phyloP scores from a whole-genome alignment of 768 basidiomycete genomes.

The Melanogaster broomeanus region DNA sequence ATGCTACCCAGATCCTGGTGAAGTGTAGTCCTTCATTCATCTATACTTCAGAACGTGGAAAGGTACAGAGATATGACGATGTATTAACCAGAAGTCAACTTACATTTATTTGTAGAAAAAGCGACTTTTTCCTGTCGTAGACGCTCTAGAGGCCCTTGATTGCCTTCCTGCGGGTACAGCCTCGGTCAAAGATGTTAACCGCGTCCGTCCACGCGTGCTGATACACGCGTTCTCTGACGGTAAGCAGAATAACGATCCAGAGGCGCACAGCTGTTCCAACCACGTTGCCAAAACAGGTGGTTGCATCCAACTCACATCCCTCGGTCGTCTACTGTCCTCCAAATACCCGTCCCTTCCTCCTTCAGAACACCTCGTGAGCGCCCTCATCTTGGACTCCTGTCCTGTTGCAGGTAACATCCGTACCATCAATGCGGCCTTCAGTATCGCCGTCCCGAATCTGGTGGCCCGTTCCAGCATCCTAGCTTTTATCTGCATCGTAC shows the following conservation, averaged over 20 bases:
- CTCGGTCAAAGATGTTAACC: neutral
- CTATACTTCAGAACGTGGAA: slow-evolving; percentile 10
- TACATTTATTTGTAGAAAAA: slow-evolving; percentile 11
- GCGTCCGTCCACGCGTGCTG: slow-evolving; percentile 21
- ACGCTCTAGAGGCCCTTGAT: slow-evolving; percentile 23
- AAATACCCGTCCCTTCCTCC: slow-evolving; percentile 15
- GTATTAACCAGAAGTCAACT: neutral
- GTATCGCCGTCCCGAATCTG: slow-evolving; percentile 22
- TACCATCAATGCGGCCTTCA: slow-evolving; percentile 21
- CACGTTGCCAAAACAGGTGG: slow-evolving; percentile 20
- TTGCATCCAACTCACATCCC: slow-evolving; percentile 17
- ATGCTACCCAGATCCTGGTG: slow-evolving; percentile 28
- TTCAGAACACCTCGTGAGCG: slow-evolving; percentile 6
- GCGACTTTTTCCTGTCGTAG: slow-evolving; percentile 20
- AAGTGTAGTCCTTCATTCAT: slow-evolving; percentile 22
- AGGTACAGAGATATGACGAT: slow-evolving; percentile 10
- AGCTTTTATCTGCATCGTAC: slow-evolving; percentile 11
- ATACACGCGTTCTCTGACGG: slow-evolving; percentile 33
- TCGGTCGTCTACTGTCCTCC: slow-evolving; percentile 17
- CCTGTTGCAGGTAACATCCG: slow-evolving; percentile 14
- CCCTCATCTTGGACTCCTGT: slow-evolving; percentile 25
- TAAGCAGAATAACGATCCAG: neutral
- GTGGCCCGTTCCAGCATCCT: slow-evolving; percentile 11
- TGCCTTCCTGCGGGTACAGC: slow-evolving; percentile 13
- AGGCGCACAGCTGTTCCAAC: neutral